Percentiles rank a stretch among this genome's conserved stretches.
phyloP scores from a whole-genome alignment of 164 flowering plant genomes.

The Santalum album region DNA sequence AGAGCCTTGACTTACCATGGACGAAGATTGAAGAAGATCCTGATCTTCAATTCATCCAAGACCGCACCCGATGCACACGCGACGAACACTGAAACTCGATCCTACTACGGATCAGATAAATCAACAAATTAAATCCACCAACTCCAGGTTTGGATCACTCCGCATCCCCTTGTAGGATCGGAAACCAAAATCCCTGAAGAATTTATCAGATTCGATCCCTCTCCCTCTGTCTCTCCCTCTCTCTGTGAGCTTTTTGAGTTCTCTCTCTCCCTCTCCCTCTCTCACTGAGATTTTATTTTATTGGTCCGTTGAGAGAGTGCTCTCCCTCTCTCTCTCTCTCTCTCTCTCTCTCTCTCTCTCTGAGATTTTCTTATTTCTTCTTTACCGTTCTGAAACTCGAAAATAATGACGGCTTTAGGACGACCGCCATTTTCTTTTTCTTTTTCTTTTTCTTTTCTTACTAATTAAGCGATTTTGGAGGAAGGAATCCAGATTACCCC shows the following conservation, averaged over 20 bases:
- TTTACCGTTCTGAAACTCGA: background rate
- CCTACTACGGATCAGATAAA: constrained; percentile 18
- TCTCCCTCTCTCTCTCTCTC: constrained; percentile 6
- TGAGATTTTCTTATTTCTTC: too few relatives aligned
- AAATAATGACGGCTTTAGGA: constrained; percentile 1
- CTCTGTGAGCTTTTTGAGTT: background rate
- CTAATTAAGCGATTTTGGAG: background rate
- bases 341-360: background rate
- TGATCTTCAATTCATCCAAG: constrained; percentile 21
- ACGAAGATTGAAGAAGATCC: constrained; percentile 16
- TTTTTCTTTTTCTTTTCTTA: too few relatives aligned
- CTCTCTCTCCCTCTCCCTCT: constrained; percentile 8
- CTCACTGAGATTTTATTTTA: background rate
- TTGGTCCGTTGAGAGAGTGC: constrained; percentile 15
- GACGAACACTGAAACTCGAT: constrained; percentile 5
- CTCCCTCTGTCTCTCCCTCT: background rate
- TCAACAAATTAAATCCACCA: too few relatives aligned
- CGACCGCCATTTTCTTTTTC: background rate
- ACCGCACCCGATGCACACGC: background rate
- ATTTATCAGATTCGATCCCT: too few relatives aligned
- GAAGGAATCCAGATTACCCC: background rate
- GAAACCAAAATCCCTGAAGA: background rate
- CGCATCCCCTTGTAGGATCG: background rate
- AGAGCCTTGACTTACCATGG: constrained; percentile 19
- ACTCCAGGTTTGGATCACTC: background rate